Evolutionary conservation across 371 early-diverging fungal species (phyloP).

Genomic region (Mucor velutinosus): DNA sequence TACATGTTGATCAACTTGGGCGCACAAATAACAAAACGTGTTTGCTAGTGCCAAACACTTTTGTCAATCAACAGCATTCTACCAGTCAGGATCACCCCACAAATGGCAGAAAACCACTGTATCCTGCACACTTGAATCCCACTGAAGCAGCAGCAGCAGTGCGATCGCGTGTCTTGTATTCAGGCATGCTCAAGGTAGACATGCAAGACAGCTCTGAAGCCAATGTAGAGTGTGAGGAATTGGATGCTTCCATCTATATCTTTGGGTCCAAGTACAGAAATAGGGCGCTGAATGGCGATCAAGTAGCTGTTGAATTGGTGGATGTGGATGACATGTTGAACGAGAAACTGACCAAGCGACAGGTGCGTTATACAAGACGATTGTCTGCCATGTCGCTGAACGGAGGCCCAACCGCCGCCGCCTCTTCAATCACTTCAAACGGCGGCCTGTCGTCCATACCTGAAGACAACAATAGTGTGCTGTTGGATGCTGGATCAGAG

Average conservation of each 20-base stretch:
- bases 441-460: constrained; percentile 28
- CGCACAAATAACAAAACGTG: background rate
- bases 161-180: constrained; percentile 25
- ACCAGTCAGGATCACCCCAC: background rate
- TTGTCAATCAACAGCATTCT: background rate
- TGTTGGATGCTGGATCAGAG: background rate
- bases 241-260: constrained; percentile 54
- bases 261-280: constrained; percentile 69
- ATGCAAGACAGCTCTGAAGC: constrained; percentile 57
- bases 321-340: constrained; percentile 51
- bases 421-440: background rate
- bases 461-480: constrained; percentile 10
- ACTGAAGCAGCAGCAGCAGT: constrained; percentile 30
- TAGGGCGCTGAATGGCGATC: constrained; percentile 75
- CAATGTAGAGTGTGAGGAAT: constrained; percentile 59
- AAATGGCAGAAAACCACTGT: constrained; percentile 18
- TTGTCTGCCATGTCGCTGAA: constrained; percentile 11
- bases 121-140: constrained; percentile 26
- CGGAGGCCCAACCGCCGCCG: background rate
- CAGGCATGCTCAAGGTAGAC: constrained; percentile 36
- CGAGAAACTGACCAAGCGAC: constrained; percentile 33
- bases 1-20: background rate
- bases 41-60: constrained; percentile 12
- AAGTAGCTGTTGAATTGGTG: constrained; percentile 67
- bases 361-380: constrained; percentile 27